Evolutionary conservation across 1,284 basidiomycete genomes (phyloP), one percentile per base, ranked within the genome.

Genomic region (Pyrrhoderma lamaoense): DNA sequence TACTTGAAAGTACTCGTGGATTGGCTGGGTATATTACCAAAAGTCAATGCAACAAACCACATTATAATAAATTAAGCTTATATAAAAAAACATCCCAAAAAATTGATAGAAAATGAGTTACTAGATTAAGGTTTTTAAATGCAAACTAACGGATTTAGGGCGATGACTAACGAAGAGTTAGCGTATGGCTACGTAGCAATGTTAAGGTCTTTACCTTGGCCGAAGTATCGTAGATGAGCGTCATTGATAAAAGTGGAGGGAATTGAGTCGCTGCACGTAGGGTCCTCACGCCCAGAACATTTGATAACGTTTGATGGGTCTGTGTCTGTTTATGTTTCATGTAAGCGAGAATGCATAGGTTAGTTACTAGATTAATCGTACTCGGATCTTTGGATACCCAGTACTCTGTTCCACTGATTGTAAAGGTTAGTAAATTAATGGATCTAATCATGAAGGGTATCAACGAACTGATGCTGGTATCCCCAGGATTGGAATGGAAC

Each of bases 391-490:
- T 35, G 53, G 68, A 71, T 43, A 73, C 65, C 74, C 73, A 75
- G 56, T 70, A 75, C 56, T 75, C 70, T 1, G 67, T 66, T 9
- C 60, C 71, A 50, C 71, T 75, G 45, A 27, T 38, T 18, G 38
- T 14, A 35, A 23, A 21, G n/a, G 35, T 42, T 39, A n/a, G 45
- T 48, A 55, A 18, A 3, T 42, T 39, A 22, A 13, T 8, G 35
- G 19, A 39, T 45, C 42, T 14, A 25, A 44, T 9, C 42, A 45
- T n/a, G 47, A 35, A 31, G 14, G 3, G 43, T 19, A 39, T 13
- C 21, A 7, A 50, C 68, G 34, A 60, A 74, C 73, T 72, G 73
- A 53, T 75, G 73, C 27, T 58, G 62, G 55, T 75, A 75, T 25
- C 71, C 73, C 13, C 71, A 55, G 38, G 2, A 57, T 18, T 52